Percentiles rank a stretch among this genome's conserved stretches.
Evolutionary conservation across 768 basidiomycete genomes (phyloP).

Genomic region (Lactarius pseudohatsudake): DNA sequence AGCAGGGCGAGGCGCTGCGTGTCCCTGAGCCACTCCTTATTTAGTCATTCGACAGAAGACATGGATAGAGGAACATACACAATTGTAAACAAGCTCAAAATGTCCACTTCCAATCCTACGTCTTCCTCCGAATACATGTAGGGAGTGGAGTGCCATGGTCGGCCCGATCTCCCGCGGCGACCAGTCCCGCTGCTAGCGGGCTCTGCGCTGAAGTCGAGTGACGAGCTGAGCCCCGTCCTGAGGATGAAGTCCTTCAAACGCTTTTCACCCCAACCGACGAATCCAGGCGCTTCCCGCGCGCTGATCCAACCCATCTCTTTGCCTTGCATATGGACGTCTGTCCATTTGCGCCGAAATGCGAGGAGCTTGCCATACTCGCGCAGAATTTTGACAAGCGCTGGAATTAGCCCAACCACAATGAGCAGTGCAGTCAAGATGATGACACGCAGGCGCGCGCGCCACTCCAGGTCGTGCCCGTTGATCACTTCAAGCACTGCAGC

Average conservation of each 20-base stretch:
- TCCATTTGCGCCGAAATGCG: conserved; percentile 58
- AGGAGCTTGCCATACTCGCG: conserved; percentile 60
- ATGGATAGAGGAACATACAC: conserved; percentile 46
- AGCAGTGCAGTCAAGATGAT: conserved; percentile 67
- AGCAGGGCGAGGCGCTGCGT: conserved; percentile 65
- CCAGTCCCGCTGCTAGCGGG: conserved; percentile 29
- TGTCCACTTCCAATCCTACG: conserved; percentile 55
- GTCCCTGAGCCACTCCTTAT: conserved; percentile 47
- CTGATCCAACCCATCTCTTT: conserved; percentile 78
- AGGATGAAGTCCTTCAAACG: conserved; percentile 66
- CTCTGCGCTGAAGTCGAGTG: conserved; percentile 41
- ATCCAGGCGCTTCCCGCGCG: conserved; percentile 60
- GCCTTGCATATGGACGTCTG: conserved; percentile 60
- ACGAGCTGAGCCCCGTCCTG: conserved; percentile 64
- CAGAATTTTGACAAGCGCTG: conserved; percentile 63
- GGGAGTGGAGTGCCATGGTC: background rate
- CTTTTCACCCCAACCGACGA: conserved; percentile 72
- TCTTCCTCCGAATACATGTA: conserved; percentile 38
- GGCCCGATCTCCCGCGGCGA: conserved; percentile 8
- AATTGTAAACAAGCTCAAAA: conserved; percentile 72
- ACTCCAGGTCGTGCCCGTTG: conserved; percentile 39
- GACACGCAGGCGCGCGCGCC: conserved; percentile 56
- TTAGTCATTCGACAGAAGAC: conserved; percentile 13
- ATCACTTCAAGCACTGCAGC: conserved; percentile 40
- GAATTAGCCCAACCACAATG: conserved; percentile 60